These are phyloP conservation scores for Rhizoclosmatium sp. DNA, from an alignment of 192 early-diverging fungal species.

Conservation along the genomic window DNA sequence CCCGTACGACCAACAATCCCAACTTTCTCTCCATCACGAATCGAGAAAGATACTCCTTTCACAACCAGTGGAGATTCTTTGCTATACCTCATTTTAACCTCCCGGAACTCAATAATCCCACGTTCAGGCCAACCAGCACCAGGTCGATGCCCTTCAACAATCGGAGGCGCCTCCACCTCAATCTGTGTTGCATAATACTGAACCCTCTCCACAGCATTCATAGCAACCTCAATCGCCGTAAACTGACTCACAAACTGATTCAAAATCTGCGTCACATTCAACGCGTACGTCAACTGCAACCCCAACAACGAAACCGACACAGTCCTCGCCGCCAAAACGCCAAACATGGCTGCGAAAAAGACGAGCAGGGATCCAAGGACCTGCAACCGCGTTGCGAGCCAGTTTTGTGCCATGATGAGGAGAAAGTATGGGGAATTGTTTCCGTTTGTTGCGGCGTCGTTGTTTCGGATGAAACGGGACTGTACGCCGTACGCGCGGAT, in stretches of 20 bases:
- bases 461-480: constrained; percentile 38
- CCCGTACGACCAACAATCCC: constrained; percentile 67
- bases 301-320: neutral
- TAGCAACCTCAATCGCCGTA: constrained; percentile 65
- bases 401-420: constrained; percentile 73
- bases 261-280: constrained; percentile 78
- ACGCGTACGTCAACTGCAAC: constrained; percentile 57
- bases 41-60: constrained; percentile 69
- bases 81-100: constrained; percentile 76
- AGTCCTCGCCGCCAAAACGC: constrained; percentile 54
- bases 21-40: constrained; percentile 74
- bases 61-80: constrained; percentile 71
- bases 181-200: constrained; percentile 75
- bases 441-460: constrained; percentile 67
- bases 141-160: constrained; percentile 41
- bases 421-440: constrained; percentile 85
- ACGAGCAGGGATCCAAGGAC: constrained; percentile 76
- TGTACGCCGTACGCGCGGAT: constrained; percentile 56
- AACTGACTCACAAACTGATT: constrained; percentile 82
- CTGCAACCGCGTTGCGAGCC: constrained; percentile 79
- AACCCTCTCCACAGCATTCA: constrained; percentile 81
- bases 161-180: constrained; percentile 51
- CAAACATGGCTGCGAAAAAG: constrained; percentile 77
- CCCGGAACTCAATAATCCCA: constrained; percentile 71
- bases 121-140: constrained; percentile 63